Percentiles rank a stretch among this genome's conserved stretches.
These are phyloP conservation scores for Dictyophora rubrovolvata DNA, from an alignment of 768 basidiomycete species.

Conservation along the genomic window DNA sequence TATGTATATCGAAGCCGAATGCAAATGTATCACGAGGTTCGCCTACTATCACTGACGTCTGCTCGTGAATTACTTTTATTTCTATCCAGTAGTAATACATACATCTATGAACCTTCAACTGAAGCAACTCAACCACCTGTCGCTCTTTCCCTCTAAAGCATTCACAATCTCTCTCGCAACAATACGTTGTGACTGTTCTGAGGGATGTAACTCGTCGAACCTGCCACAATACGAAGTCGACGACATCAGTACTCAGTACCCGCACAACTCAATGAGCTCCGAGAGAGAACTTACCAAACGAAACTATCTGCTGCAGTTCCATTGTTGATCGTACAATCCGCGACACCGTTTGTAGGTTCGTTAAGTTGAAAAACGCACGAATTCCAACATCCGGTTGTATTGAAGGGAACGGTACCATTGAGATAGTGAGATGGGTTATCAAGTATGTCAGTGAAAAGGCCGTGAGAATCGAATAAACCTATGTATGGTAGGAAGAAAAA, in stretches of 20 bases:
- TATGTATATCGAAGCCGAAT: too few relatives aligned
- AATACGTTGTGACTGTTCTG: constrained; percentile 46
- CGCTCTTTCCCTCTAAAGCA: constrained; percentile 29
- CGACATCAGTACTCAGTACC: too few relatives aligned
- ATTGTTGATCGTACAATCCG: constrained; percentile 26
- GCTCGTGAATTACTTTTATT: too few relatives aligned
- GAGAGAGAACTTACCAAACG: constrained; percentile 36
- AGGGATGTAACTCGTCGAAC: constrained; percentile 53
- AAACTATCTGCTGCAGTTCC: constrained; percentile 46
- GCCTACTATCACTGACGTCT: too few relatives aligned
- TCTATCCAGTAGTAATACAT: too few relatives aligned
- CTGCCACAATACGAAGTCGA: constrained; percentile 7
- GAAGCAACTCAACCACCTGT: constrained; percentile 10
- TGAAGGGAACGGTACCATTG: constrained; percentile 54
- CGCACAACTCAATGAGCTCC: neutral
- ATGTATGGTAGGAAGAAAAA: neutral
- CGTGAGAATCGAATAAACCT: constrained; percentile 56
- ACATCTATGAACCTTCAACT: neutral
- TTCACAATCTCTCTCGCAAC: constrained; percentile 42
- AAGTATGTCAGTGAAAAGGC: constrained; percentile 50
- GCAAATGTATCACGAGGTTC: too few relatives aligned
- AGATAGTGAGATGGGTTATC: constrained; percentile 40
- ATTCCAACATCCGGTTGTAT: constrained; percentile 42
- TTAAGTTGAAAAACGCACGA: constrained; percentile 36
- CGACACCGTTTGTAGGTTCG: constrained; percentile 19